Base-by-base conservation (phyloP, 1,139 yeast species). In the Pichia sp. region DNA sequence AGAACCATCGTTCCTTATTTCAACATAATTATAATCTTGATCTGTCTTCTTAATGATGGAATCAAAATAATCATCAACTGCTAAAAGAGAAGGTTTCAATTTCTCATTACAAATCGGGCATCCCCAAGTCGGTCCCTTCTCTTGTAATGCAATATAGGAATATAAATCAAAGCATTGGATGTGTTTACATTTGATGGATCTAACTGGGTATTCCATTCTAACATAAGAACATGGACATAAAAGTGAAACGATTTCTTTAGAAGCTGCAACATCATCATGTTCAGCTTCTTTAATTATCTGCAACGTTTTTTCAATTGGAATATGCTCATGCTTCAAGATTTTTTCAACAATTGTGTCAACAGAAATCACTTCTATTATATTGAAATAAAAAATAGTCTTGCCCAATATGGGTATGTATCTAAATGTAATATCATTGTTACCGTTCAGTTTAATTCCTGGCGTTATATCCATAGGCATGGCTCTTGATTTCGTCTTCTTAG, bases 131-230 rank as follows among this genome's bases (percentile, higher is more conserved):
- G 90, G 82, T 1, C 78, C 69, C 57, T 79, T 84, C 42, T 71
- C 68, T 58, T 85, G 93, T 28, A 83, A 70, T 50, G 76, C 73
- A 14, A 85, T 58, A 58, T 74, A 85, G 44, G 81, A 76, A 24
- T 70, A 61, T 0, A 81, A 83, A 65, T 85, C 94, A 64, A 85
- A 85, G 58, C 93, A 85, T 57, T 79, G 83, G n/a, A 82, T 64
- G 61, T 85, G 94, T 34, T 75, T 68, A 63, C 93, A 85, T 47
- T 67, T 70, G 0, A 72, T 67, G 2, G 87, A 77, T 55, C 79
- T 77, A 2, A 75, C 77, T 0, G 94, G 93, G 49, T 72, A 67
- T 48, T 70, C 69, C 74, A 85, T 79, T 51, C 81, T 69, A n/a
- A 76, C 71, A 54, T 76, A 80, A 1, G 87, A 76, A 14, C 84